Percentiles rank a stretch among this genome's conserved stretches.
These are phyloP conservation scores for Penicillium sp. DNA, from an alignment of 2,329 filamentous ascomycete genomes.

Conservation along the genomic window DNA sequence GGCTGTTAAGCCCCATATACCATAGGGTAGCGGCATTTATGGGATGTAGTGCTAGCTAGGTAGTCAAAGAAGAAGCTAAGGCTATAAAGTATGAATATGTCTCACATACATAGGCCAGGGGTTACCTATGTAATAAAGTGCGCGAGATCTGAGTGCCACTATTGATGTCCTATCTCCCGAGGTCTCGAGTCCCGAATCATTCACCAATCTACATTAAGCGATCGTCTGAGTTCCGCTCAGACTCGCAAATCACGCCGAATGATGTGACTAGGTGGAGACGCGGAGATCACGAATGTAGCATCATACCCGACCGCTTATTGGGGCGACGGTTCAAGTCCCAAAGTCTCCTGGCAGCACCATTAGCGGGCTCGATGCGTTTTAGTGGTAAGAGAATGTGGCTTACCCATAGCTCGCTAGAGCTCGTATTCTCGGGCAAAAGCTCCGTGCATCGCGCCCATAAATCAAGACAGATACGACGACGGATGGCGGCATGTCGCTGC, in stretches of 20 bases:
- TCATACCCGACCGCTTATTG: constrained; percentile 17
- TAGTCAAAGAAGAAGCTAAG: neutral
- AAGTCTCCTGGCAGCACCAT: constrained; percentile 27
- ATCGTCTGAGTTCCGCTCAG: constrained; percentile 7
- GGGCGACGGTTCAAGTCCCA: constrained; percentile 37
- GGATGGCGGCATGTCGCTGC: constrained; percentile 36
- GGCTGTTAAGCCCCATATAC: neutral
- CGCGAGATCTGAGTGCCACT: neutral
- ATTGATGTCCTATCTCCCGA: neutral
- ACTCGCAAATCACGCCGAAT: constrained; percentile 19
- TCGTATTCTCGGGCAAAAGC: constrained; percentile 46
- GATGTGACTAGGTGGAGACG: constrained; percentile 18
- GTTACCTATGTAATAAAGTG: neutral
- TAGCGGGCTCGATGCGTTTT: neutral
- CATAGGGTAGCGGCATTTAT: neutral
- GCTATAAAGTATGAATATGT: neutral
- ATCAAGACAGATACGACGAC: constrained; percentile 49
- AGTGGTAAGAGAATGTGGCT: constrained; percentile 4
- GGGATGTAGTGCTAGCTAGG: neutral
- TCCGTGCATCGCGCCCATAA: constrained; percentile 51
- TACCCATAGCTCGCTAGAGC: constrained; percentile 49
- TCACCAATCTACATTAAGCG: neutral
- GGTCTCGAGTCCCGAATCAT: neutral
- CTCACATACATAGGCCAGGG: neutral
- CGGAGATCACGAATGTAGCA: constrained; percentile 17